Conservation (phyloP, 2,329 filamentous ascomycete genomes). For the Ciborinia camelliae region DNA sequence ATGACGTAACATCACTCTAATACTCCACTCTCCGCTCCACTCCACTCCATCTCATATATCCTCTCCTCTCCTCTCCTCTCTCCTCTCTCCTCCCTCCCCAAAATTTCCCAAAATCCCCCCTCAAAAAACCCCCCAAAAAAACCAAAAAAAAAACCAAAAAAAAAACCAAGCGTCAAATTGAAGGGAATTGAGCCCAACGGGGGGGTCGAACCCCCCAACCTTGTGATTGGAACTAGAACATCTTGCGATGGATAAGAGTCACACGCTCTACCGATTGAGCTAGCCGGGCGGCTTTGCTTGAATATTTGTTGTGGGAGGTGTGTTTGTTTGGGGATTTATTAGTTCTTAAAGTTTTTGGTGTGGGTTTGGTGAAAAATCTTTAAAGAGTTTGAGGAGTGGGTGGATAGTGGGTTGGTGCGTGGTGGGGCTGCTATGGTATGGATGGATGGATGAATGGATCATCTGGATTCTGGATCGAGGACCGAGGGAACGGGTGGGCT, state of each 20-base stretch:
- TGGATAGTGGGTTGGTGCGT: no score
- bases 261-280: conserved; percentile 38
- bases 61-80: no score
- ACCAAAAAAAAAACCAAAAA: neutral
- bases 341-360: no score
- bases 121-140: neutral
- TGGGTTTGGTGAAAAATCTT: neutral
- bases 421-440: no score
- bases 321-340: rapidly evolving
- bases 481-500: no score
- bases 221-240: no score
- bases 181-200: conserved; percentile 16
- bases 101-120: neutral
- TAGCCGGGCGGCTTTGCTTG: conserved; percentile 27
- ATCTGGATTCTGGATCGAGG: no score
- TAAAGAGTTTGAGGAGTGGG: conserved; percentile 2
- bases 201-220: conserved; percentile 17
- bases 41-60: no score
- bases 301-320: rapidly evolving
- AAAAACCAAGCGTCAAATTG: neutral
- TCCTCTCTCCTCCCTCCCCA: no score
- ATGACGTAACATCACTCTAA: no score
- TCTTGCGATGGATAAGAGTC: conserved; percentile 30
- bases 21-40: no score
- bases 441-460: no score